phyloP scores from a whole-genome alignment of 495 filamentous ascomycete species.

The Penicillium coprophilum region DNA sequence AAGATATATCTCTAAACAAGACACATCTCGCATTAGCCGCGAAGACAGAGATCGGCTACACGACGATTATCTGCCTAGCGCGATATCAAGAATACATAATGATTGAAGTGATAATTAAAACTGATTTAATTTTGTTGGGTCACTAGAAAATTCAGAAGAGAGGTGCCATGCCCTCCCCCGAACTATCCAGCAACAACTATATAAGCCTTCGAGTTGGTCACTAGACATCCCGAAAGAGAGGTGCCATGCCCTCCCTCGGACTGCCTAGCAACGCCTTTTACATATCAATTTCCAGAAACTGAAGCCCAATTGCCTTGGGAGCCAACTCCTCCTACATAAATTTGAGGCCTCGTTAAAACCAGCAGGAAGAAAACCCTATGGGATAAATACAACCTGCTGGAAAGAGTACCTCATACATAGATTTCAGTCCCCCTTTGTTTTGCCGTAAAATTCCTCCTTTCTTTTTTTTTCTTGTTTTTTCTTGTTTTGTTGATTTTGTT shows the following conservation, averaged over 20 bases:
- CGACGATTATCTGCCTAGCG: background rate
- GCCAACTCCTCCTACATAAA: background rate
- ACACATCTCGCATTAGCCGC: background rate
- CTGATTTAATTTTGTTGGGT: background rate
- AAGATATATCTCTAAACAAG: background rate
- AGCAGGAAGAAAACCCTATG: constrained; percentile 9
- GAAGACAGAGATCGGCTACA: background rate
- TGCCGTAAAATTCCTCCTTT: background rate
- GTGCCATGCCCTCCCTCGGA: constrained; percentile 10
- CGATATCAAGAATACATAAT: background rate
- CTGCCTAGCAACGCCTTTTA: background rate
- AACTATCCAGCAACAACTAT: background rate
- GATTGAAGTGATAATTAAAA: background rate
- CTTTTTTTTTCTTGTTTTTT: background rate
- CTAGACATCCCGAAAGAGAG: constrained; percentile 8
- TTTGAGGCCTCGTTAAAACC: constrained; percentile 15
- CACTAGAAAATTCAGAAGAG: constrained; percentile 1
- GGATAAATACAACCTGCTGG: constrained; percentile 11
- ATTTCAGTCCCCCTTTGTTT: background rate
- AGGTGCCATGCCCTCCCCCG: constrained; percentile 9
- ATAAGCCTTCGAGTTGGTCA: background rate
- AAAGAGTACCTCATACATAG: constrained; percentile 14
- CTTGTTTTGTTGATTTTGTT: background rate
- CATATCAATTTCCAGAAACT: background rate
- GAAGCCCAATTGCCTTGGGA: background rate